Percentiles rank a stretch among this genome's conserved stretches.
Conservation (phyloP, 805 yeast species). For the Ogataea polymorpha region DNA sequence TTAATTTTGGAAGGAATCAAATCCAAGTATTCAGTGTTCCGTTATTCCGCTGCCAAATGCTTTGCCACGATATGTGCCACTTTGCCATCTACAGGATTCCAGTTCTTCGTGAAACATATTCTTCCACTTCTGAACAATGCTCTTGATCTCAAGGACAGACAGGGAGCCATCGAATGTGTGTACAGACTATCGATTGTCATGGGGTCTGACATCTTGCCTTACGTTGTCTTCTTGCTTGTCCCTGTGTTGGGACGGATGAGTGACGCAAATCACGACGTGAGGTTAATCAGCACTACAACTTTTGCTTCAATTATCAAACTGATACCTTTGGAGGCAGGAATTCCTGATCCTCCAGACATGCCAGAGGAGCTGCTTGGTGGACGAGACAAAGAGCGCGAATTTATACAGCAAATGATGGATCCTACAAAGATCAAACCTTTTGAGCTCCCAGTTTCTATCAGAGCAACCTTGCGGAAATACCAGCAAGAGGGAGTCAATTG, state of each 20-base stretch:
- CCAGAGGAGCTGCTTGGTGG: conserved; percentile 80
- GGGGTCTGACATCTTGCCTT: conserved; percentile 89
- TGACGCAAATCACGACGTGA: conserved; percentile 85
- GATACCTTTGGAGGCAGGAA: conserved; percentile 96
- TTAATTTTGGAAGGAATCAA: conserved; percentile 51
- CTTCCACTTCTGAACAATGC: conserved; percentile 82
- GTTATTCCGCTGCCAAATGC: conserved; percentile 89
- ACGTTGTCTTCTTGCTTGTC: conserved; percentile 90
- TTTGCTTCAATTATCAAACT: conserved; percentile 94
- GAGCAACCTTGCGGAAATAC: conserved; percentile 88
- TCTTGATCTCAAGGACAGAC: conserved; percentile 66
- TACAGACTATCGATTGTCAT: conserved; percentile 80
- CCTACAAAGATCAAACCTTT: conserved; percentile 86
- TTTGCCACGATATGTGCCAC: conserved; percentile 74
- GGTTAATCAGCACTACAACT: conserved; percentile 89
- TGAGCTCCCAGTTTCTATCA: conserved; percentile 83
- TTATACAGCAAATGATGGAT: conserved; percentile 97
- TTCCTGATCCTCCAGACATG: conserved; percentile 91
- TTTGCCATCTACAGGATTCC: conserved; percentile 67
- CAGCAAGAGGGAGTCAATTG: conserved; percentile 99
- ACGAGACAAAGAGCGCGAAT: conserved; percentile 90
- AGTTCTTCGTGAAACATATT: conserved; percentile 71
- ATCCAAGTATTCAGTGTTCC: conserved; percentile 74
- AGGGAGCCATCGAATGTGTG: conserved; percentile 90
- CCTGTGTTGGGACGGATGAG: conserved; percentile 98